Percentiles rank a stretch among this genome's conserved stretches.
Conservation (phyloP, 2,329 filamentous ascomycete species). For the Fusarium denticulatum region DNA sequence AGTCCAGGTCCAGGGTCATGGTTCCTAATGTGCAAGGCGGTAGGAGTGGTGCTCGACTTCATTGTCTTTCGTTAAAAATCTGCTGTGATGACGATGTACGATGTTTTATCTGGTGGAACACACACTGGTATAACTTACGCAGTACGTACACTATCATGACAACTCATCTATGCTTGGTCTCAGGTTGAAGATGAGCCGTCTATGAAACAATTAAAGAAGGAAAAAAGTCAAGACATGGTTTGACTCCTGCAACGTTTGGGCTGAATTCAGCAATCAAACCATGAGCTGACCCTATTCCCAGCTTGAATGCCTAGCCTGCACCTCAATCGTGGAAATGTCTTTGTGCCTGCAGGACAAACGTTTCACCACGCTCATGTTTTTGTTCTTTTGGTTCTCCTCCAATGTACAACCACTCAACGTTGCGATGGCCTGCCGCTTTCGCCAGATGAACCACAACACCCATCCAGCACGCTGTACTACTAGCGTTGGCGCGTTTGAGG, state of each 20-base stretch:
- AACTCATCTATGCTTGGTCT: conserved; percentile 15
- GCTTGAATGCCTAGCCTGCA: not conserved
- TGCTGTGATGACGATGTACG: not conserved
- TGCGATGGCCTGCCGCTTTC: not conserved
- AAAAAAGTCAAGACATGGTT: not conserved
- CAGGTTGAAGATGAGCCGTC: conserved; percentile 2
- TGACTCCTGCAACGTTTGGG: not conserved
- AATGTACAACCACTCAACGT: conserved; percentile 10
- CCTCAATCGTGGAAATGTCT: conserved; percentile 1
- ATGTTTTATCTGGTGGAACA: not conserved
- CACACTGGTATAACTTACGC: not conserved
- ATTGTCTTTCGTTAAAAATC: conserved; percentile 26
- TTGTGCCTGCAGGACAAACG: conserved; percentile 10
- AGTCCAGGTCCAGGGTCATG: conserved; percentile 20
- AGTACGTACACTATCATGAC: conserved; percentile 8
- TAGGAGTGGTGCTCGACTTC: conserved; percentile 1
- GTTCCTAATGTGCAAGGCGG: conserved; percentile 15
- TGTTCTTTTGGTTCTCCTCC: conserved; percentile 13
- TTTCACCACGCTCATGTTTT: conserved; percentile 29
- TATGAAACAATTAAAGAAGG: conserved; percentile 1
- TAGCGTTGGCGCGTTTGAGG: conserved; percentile 31
- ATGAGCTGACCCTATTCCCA: conserved; percentile 3
- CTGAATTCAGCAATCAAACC: not conserved
- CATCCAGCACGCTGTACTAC: conserved; percentile 14
- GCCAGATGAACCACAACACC: not conserved